phyloP scores from a whole-genome alignment of 2,329 filamentous ascomycete species.

The Cordyceps javanica region DNA sequence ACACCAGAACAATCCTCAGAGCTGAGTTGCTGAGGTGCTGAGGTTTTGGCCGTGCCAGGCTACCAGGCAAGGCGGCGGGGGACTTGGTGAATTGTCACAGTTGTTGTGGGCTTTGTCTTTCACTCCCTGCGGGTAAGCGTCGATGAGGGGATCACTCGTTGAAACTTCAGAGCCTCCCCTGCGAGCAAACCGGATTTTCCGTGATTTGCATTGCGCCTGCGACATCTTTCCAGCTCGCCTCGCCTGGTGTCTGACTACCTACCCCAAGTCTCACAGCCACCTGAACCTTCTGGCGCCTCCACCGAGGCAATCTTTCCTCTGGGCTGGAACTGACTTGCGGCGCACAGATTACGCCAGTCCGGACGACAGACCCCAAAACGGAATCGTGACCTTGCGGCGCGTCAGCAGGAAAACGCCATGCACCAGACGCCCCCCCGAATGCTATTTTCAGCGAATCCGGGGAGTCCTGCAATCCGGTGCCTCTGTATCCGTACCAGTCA shows the following conservation, averaged over 20 bases:
- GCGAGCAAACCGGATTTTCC: neutral
- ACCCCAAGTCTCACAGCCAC: neutral
- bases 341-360: slow-evolving; percentile 9
- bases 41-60: neutral
- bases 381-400: slow-evolving; percentile 7
- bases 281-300: neutral
- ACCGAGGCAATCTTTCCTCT: neutral
- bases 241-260: neutral
- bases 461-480: neutral
- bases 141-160: neutral
- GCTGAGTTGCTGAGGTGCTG: neutral
- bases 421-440: neutral
- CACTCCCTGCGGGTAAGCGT: neutral
- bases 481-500: neutral
- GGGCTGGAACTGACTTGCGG: slow-evolving; percentile 3
- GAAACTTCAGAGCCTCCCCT: neutral
- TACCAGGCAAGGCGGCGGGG: neutral
- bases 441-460: neutral
- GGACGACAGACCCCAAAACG: slow-evolving; percentile 9
- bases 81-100: neutral
- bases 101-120: neutral
- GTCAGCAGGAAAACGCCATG: slow-evolving; percentile 10
- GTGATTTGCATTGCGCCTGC: neutral
- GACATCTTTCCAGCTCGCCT: neutral
- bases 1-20: no score